phyloP scores from a whole-genome alignment of 352 stramenopile species.

The Phytophthora foliorum region DNA sequence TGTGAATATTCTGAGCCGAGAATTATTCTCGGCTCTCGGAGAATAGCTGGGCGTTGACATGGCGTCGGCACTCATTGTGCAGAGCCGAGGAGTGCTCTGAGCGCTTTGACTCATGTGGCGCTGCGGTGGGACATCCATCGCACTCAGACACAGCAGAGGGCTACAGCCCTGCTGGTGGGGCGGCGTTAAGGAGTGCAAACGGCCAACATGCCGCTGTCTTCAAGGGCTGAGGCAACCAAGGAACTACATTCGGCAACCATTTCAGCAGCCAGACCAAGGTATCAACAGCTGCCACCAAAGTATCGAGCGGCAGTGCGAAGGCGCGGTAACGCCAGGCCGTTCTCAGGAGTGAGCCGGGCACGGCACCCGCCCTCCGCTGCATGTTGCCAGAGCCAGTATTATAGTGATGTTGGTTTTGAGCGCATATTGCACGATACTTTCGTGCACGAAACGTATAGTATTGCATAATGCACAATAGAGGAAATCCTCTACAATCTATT shows the following conservation, averaged over 20 bases:
- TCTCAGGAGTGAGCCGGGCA: slow-evolving; percentile 32
- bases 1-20: not conserved
- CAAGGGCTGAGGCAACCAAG: not conserved
- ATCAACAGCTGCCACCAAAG: not conserved
- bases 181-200: not conserved
- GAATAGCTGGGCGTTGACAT: slow-evolving; percentile 20
- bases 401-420: too few species aligned
- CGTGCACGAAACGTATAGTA: too few species aligned
- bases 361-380: too few species aligned
- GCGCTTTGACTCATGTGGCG: not conserved
- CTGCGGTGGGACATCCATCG: slow-evolving; percentile 19
- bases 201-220: slow-evolving; percentile 1
- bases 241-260: too few species aligned
- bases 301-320: not conserved
- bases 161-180: not conserved
- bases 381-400: too few species aligned
- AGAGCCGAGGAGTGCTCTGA: not conserved
- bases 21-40: too few species aligned
- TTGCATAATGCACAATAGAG: too few species aligned
- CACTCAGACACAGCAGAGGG: slow-evolving; percentile 1
- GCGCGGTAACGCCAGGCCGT: not conserved
- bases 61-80: slow-evolving; percentile 4
- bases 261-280: not conserved
- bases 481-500: too few species aligned
- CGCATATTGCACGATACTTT: too few species aligned